These are phyloP conservation scores for Cladosporium sp. DNA, from an alignment of 2,329 filamentous ascomycete species.

Conservation along the genomic window DNA sequence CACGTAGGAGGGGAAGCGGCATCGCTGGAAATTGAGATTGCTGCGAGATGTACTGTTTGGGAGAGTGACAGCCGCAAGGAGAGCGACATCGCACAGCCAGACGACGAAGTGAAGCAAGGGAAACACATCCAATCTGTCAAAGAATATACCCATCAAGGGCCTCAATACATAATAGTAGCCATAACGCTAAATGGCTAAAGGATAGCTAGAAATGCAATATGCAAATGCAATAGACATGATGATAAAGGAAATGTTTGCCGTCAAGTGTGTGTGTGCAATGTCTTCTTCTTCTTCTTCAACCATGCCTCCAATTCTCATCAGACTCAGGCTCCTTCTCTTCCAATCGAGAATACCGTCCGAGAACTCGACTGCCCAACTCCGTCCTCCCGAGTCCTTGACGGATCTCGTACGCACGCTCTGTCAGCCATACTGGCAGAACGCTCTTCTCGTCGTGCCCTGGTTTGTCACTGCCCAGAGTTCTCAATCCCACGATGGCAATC, in stretches of 20 bases:
- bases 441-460: neutral
- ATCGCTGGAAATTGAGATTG: neutral
- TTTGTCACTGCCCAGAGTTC: conserved; percentile 4
- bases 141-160: neutral
- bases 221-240: neutral
- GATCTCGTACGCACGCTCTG: neutral
- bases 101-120: neutral
- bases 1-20: neutral
- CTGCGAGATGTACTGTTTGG: neutral
- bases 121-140: neutral
- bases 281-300: neutral
- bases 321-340: conserved; percentile 26
- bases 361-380: conserved; percentile 21
- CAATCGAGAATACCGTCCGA: conserved; percentile 25
- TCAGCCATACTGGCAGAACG: conserved; percentile 6
- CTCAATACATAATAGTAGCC: neutral
- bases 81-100: neutral
- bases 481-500: conserved; percentile 5
- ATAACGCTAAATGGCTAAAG: neutral
- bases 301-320: conserved; percentile 18
- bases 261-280: neutral
- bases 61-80: neutral
- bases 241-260: neutral
- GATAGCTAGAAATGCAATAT: neutral
- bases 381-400: conserved; percentile 7